Evolutionary conservation across 306 rosid species (phyloP).

Genomic region (Pyrus betulifolia): DNA sequence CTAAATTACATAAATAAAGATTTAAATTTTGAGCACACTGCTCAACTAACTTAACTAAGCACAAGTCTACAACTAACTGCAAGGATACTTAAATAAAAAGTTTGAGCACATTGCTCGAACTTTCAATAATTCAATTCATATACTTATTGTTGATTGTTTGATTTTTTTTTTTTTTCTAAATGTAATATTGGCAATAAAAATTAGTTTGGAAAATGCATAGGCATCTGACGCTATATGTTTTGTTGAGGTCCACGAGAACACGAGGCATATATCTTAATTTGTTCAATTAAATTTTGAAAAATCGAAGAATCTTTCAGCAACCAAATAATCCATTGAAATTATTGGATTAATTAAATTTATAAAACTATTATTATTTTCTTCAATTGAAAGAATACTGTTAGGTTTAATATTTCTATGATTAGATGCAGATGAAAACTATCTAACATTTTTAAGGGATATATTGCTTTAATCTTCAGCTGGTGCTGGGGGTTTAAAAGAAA

Average conservation of each 20-base stretch:
- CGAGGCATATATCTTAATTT: background rate
- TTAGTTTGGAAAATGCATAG: background rate
- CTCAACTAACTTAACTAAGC: too few species aligned
- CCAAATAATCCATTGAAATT: background rate
- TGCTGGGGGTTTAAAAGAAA: too few species aligned
- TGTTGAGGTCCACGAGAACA: background rate
- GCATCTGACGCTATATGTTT: background rate
- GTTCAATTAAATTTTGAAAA: background rate
- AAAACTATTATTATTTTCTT: background rate
- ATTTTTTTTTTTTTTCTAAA: background rate
- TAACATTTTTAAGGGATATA: too few species aligned
- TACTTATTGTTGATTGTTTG: background rate
- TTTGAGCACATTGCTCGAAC: too few species aligned
- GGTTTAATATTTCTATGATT: too few species aligned
- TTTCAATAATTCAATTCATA: background rate
- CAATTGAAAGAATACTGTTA: background rate
- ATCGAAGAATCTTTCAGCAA: background rate
- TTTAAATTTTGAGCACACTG: too few species aligned
- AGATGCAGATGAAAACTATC: too few species aligned
- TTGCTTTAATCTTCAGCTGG: too few species aligned
- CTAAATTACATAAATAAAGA: too few species aligned
- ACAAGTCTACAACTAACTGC: too few species aligned
- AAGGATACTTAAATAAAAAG: too few species aligned
- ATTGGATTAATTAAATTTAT: background rate
- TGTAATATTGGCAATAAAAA: background rate